Base-by-base conservation (phyloP, 2,329 filamentous ascomycete genomes). In the Knufia petricola region DNA sequence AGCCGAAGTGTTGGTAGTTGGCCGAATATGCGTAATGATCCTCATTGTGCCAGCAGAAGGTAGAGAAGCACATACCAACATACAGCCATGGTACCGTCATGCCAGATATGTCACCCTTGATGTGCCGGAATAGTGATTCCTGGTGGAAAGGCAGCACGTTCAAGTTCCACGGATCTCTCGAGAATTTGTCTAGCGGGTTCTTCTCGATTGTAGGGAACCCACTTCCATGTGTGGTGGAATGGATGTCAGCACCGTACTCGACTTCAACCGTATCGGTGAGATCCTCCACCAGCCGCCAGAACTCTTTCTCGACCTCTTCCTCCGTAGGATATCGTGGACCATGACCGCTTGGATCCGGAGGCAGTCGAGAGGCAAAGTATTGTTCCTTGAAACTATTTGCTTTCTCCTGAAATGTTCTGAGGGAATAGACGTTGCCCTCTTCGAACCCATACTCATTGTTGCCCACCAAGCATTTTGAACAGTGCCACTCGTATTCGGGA, bases 31-130 rank as follows among this genome's bases (percentile, higher is more conserved):
- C 84, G 63, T 95, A 95, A 62, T 98, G 92, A 61, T 98, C 92
- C 62, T 98, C 92, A 55, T 95, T 95, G 64, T 98, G 92, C 92
- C 92, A 98, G 66, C 92, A 98, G 62, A 98, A 98, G 0, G 92
- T 96, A 0, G 92, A 98, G 64, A 98, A 98, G 32, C 94, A 94
- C 92, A 98, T 98, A 53, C 92, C 92, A 3, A 98, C 92, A 62
- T 98, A 98, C 2, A 98, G 81, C 92, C 92, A 98, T 0, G 92
- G 92, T 6, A 98, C 90, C 0, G 92, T 98, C 92, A 98, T 98
- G 31, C 92, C 92, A 1, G 92, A 96, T 46, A 98, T 94, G 62
- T 98, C 92, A 0, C 90, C 87, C 65, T 96, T 96, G 72, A 98
- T 96, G 59, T 98, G 87, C 42, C 90, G 80, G 71, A 98, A 98